These are phyloP conservation scores for Dothideomycetes sp. DNA, from an alignment of 2,329 filamentous ascomycete species.

Conservation along the genomic window DNA sequence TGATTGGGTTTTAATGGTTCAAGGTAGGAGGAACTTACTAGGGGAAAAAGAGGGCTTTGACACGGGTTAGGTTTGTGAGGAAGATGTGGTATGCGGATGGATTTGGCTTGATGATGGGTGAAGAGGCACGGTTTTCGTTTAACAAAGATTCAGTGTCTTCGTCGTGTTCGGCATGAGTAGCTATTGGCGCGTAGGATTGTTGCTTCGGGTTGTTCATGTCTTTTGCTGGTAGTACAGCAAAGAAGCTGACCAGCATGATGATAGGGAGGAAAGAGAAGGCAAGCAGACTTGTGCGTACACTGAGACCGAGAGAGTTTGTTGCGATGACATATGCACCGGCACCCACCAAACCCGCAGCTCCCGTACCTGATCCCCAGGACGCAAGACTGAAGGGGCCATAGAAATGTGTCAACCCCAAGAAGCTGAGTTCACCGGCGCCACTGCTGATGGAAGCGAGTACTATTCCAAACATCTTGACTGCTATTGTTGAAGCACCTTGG, in stretches of 20 bases:
- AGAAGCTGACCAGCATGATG: conserved; percentile 81
- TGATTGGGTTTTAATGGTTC: neutral
- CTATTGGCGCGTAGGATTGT: conserved; percentile 46
- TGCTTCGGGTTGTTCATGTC: conserved; percentile 46
- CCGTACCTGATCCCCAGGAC: conserved; percentile 87
- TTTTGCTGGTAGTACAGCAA: conserved; percentile 62
- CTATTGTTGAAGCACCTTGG: conserved; percentile 39
- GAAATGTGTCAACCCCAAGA: conserved; percentile 84
- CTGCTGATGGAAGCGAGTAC: conserved; percentile 76
- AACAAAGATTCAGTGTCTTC: conserved; percentile 20
- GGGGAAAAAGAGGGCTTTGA: conserved; percentile 60
- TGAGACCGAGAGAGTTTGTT: conserved; percentile 70
- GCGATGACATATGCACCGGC: conserved; percentile 80
- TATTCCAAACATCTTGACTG: conserved; percentile 74
- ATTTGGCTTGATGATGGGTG: neutral
- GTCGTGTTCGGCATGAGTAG: conserved; percentile 34
- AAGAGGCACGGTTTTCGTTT: neutral
- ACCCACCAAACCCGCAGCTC: conserved; percentile 77
- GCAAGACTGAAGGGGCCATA: conserved; percentile 82
- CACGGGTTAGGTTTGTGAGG: conserved; percentile 47
- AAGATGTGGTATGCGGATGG: conserved; percentile 11
- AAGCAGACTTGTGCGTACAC: conserved; percentile 64
- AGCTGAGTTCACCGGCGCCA: conserved; percentile 82
- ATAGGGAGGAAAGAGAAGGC: conserved; percentile 69
- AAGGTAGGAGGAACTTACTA: conserved; percentile 40